Base-by-base conservation (phyloP, 1,284 basidiomycete genomes). In the Neotropicomus parvogracilis region DNA sequence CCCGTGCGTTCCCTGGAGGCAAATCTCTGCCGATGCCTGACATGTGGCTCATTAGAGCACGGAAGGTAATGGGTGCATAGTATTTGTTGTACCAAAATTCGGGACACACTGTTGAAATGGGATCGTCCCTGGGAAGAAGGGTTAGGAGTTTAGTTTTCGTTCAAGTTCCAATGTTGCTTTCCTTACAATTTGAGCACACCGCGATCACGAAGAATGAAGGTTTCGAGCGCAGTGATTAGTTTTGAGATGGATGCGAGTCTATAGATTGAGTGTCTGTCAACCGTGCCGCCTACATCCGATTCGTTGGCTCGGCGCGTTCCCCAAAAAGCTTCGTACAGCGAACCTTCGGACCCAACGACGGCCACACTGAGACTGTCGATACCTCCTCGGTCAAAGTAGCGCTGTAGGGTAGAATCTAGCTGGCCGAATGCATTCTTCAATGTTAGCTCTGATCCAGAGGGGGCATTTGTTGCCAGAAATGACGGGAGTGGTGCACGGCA, bases 201-300 rank as follows among this genome's bases (percentile, higher is more conserved):
- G 35, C 63, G 64, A 54, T 78, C 70, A 26, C 71, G 67, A 19
- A 79, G 63, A 17, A 78, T 69, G 32, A 74, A 55, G 3, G 72
- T 74, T 52, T 79, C 74, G 6, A 77, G 54, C 0, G 69, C 66
- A 4, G 70, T 69, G 54, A 77, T 77, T 50, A 78, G 59, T 56
- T 79, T 79, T 5, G 73, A 70, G 46, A 77, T 69, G 40, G 72
- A 75, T 2, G 75, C 75, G 20, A 78, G 60, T 26, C 77, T 67
- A 52, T 77, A 78, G 47, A 74, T 67, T 0, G 76, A 71, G 56
- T 78, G 54, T 29, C 68, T 64, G 14, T 69, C 61, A 4, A 71
- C 63, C 0, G 54, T 59, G 7, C 49, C 29, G 13, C 21, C 43
- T 24, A 13, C 53, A 4, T 57, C 58, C 4, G 71, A 65, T 54